Base-by-base conservation (phyloP, 371 early-diverging fungal genomes). In the Apophysomyces trapeziformis region DNA sequence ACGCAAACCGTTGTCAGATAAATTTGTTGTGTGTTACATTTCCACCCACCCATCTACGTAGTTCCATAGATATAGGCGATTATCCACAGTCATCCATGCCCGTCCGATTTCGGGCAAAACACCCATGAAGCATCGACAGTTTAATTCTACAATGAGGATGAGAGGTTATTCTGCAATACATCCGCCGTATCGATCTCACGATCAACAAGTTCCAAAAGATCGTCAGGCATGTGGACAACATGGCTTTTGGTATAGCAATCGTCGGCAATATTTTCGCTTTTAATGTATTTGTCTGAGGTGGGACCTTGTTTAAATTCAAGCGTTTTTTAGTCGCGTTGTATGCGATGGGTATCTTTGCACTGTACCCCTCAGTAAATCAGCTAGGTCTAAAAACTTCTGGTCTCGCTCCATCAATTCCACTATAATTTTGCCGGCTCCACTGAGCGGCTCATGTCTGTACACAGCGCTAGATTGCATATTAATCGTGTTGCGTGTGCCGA, bases 71-170 rank as follows among this genome's bases (percentile, higher is more conserved):
- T 82, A 91, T 57, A 93, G 79, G 21, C 87, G 74, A 71, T 90
- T 78, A 79, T 93, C 94, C 50, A 93, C 86, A 9, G 92, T 89
- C 14, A 93, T 84, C 92, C 92, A 93, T 12, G 89, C 93, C 36
- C 89, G 84, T 37, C 83, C 70, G 60, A 93, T 88, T 65, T 92
- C 91, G 12, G 92, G 89, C 38, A 95, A 91, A 21, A 96, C 69
- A 1, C 96, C 96, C 89, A 94, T 89, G 74, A 91, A 95, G 69
- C 86, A 87, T 61, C 92, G 85, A 65, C 91, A 89, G 69, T 89
- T 84, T 2, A 92, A 76, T 38, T 87, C 87, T 86, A 73, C 8
- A 32, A 47, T 7, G 47, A 13, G 13, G 45, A 37, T 14, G 35
- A 43, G 47, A 11, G 35, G 35, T 38, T 57, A 35, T 37, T 45